phyloP scores from a whole-genome alignment of 345 rosid species.

The Populus euphratica region DNA sequence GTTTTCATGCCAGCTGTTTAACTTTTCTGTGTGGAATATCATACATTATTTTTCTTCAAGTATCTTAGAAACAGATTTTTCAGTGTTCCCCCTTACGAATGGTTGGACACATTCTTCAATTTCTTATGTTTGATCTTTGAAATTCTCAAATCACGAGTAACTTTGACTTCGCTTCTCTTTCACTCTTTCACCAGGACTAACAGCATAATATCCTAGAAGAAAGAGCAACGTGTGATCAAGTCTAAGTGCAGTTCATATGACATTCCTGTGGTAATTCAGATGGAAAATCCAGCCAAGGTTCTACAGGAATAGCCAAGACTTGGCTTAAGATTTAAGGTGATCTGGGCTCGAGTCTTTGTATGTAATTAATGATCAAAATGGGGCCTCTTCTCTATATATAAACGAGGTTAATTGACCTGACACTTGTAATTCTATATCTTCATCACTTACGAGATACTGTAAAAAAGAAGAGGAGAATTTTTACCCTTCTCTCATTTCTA shows the following conservation, averaged over 20 bases:
- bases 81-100: constrained; percentile 33
- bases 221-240: not conserved
- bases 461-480: too few relatives aligned
- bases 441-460: too few relatives aligned
- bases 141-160: not conserved
- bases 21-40: not conserved
- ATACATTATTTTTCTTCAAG: not conserved
- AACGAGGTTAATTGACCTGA: too few relatives aligned
- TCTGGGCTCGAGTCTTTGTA: too few relatives aligned
- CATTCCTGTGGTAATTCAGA: too few relatives aligned
- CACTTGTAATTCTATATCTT: too few relatives aligned
- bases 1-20: not conserved
- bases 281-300: too few relatives aligned
- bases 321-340: too few relatives aligned
- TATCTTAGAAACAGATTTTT: constrained; percentile 2
- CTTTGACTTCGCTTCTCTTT: not conserved
- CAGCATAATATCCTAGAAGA: too few relatives aligned
- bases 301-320: too few relatives aligned
- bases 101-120: constrained; percentile 36
- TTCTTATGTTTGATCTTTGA: constrained; percentile 21
- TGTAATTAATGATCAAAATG: too few relatives aligned
- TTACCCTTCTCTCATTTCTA: not conserved
- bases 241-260: not conserved
- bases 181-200: not conserved
- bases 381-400: too few relatives aligned